Percentiles rank a stretch among this genome's conserved stretches.
phyloP scores from a whole-genome alignment of 2,329 filamentous ascomycete genomes.

The Trichoderma semiorbis region DNA sequence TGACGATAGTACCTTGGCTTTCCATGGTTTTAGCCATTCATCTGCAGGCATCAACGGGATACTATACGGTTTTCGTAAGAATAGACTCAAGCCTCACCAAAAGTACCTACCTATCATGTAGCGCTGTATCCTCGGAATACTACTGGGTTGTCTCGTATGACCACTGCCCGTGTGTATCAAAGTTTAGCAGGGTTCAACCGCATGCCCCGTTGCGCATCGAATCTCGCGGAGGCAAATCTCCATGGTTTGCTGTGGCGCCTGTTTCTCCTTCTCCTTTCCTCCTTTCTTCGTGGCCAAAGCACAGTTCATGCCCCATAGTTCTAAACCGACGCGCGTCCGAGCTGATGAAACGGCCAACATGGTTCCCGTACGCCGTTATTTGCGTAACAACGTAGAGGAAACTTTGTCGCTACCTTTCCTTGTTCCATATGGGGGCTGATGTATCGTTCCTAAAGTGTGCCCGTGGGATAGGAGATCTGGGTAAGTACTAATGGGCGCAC shows the following conservation, averaged over 20 bases:
- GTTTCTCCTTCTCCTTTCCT: slow-evolving; percentile 7
- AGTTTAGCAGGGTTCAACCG: neutral
- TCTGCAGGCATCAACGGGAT: neutral
- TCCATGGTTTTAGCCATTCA: neutral
- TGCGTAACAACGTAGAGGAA: neutral
- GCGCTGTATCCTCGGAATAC: neutral
- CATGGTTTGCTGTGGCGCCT: neutral
- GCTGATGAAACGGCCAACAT: neutral
- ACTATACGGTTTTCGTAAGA: neutral
- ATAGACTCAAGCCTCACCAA: neutral
- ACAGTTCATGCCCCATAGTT: slow-evolving; percentile 3
- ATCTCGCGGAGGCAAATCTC: neutral
- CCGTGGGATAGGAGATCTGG: slow-evolving; percentile 1
- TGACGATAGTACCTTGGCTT: neutral
- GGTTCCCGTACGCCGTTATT: neutral
- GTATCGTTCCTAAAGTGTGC: too few relatives aligned
- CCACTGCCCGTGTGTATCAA: neutral
- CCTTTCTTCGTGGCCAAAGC: slow-evolving; percentile 10
- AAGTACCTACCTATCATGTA: neutral
- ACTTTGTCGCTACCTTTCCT: neutral
- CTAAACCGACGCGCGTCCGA: neutral
- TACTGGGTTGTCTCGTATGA: neutral
- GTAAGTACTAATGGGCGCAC: neutral
- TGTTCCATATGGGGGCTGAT: neutral
- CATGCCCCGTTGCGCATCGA: neutral